Percentiles rank a stretch among this genome's conserved stretches.
Evolutionary conservation across 305 asterid species (phyloP).

Genomic region (Solanum hybrid): DNA sequence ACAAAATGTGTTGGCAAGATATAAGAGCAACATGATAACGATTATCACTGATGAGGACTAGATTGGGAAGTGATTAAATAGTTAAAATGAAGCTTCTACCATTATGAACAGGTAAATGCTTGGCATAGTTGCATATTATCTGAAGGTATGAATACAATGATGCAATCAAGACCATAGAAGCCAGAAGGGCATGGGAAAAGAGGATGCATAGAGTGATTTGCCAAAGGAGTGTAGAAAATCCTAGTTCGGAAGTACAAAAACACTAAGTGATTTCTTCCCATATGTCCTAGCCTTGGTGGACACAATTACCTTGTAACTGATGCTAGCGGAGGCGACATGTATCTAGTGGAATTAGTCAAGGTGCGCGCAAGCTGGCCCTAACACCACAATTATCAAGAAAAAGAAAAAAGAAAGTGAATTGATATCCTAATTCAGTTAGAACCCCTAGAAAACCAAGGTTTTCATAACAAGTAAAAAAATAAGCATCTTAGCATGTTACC

Average conservation of each 20-base stretch:
- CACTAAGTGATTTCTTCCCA: neutral
- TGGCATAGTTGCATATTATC: neutral
- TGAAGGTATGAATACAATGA: neutral
- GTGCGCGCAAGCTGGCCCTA: neutral
- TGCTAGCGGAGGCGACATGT: neutral
- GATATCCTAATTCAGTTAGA: neutral
- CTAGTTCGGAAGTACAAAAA: neutral
- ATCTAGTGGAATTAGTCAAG: neutral
- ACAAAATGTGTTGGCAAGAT: neutral
- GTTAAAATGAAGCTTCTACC: neutral
- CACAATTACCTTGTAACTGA: neutral
- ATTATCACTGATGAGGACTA: neutral
- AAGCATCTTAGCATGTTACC: neutral
- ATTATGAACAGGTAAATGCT: neutral
- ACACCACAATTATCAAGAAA: neutral
- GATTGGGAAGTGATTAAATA: neutral
- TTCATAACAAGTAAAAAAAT: neutral
- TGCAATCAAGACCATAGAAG: neutral
- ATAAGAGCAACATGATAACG: neutral
- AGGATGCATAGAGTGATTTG: neutral
- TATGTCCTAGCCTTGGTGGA: neutral
- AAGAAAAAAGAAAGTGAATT: neutral
- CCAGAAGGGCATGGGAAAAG: neutral
- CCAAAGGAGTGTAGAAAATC: neutral
- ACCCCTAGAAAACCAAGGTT: neutral